These are phyloP conservation scores for Ceratobasidium sp. DNA, from an alignment of 1,284 basidiomycete species.

Conservation along the genomic window DNA sequence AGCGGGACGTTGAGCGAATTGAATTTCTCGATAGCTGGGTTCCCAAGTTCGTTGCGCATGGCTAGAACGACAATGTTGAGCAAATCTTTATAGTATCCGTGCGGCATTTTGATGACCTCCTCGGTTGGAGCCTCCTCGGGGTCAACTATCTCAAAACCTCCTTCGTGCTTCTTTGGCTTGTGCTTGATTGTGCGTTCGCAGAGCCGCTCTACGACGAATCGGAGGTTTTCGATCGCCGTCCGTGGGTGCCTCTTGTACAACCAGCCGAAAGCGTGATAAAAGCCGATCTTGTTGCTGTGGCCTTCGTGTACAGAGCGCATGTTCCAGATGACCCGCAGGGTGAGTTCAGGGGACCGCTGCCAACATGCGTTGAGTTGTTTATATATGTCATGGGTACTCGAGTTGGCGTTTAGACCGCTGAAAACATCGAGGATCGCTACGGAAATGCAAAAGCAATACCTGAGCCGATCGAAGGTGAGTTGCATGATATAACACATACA, in stretches of 20 bases:
- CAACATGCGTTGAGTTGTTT: conserved; percentile 57
- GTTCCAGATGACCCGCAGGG: conserved; percentile 67
- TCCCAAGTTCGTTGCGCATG: conserved; percentile 57
- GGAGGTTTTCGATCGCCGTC: conserved; percentile 67
- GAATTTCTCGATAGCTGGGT: conserved; percentile 49
- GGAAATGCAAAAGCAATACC: too few relatives aligned
- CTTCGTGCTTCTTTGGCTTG: conserved; percentile 42
- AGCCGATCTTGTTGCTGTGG: conserved; percentile 56
- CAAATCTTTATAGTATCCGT: conserved; percentile 74
- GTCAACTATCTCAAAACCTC: conserved; percentile 38
- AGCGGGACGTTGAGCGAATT: conserved; percentile 47
- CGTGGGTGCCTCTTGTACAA: conserved; percentile 66
- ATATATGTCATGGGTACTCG: conserved; percentile 48
- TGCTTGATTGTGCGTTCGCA: conserved; percentile 52
- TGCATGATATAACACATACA: not conserved
- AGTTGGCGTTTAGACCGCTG: conserved; percentile 47
- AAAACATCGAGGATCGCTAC: conserved; percentile 29
- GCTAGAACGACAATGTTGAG: conserved; percentile 67
- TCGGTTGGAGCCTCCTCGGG: conserved; percentile 43
- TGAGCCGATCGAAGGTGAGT: not conserved
- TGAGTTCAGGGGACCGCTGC: conserved; percentile 60
- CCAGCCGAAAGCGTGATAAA: conserved; percentile 68
- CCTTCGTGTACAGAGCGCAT: conserved; percentile 68
- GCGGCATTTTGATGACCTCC: conserved; percentile 51
- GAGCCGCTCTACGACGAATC: conserved; percentile 58